Evolutionary conservation across 495 filamentous ascomycete genomes (phyloP).

Genomic region (Aspergillus homomorphus): DNA sequence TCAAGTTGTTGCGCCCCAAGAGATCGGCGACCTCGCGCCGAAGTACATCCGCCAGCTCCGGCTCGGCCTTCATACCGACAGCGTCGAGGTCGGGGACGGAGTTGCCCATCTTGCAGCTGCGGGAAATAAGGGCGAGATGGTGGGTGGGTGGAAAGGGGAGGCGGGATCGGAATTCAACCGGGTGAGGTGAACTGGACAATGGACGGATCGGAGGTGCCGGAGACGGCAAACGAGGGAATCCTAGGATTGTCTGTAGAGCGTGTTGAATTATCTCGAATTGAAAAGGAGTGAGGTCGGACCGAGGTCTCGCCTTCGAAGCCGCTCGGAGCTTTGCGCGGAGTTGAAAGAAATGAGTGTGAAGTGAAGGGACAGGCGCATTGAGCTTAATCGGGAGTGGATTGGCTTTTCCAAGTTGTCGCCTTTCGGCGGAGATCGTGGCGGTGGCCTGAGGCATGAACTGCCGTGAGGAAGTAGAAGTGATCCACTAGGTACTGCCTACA

Average conservation of each 20-base stretch:
- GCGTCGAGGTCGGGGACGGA: constrained; percentile 47
- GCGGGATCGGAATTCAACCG: not conserved
- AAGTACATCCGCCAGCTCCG: constrained; percentile 55
- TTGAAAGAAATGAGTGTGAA: not conserved
- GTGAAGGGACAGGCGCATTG: not conserved
- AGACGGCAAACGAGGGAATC: not conserved
- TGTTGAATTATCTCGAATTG: not conserved
- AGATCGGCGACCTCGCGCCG: constrained; percentile 73
- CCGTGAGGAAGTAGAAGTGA: too few relatives aligned
- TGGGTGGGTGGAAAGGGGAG: not conserved
- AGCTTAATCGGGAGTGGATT: not conserved
- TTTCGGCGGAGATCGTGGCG: constrained; percentile 6
- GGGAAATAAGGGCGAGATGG: not conserved
- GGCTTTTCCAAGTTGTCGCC: not conserved
- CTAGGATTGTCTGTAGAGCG: not conserved
- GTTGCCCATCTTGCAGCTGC: constrained; percentile 32
- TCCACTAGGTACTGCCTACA: not conserved
- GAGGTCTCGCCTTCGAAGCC: not conserved
- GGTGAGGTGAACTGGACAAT: not conserved
- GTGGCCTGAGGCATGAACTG: constrained; percentile 19
- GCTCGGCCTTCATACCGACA: constrained; percentile 61
- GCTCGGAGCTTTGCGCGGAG: not conserved
- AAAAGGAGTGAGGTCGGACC: not conserved
- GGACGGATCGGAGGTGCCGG: not conserved
- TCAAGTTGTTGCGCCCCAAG: constrained; percentile 59